Evolutionary conservation across 331 rosid species (phyloP), one percentile per base, ranked within the genome.

Genomic region (Pyracantha coccinea): DNA sequence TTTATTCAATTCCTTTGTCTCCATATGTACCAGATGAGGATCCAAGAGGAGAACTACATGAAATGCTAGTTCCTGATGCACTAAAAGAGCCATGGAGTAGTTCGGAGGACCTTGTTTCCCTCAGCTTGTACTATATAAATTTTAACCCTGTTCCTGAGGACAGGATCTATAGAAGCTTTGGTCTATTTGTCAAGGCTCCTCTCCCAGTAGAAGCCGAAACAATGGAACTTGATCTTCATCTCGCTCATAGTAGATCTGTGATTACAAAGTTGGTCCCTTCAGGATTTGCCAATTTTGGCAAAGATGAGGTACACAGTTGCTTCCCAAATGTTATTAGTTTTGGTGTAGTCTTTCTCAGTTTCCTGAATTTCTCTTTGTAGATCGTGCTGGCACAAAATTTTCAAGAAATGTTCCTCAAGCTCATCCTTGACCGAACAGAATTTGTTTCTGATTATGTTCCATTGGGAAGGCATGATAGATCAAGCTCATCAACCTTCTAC

Each of bases 351-450:
- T 65, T 60, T 58, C 80, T 59, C 52, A 76, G 50, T 28, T 15
- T 68, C 44, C 69, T 61, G 27, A 27, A n/a, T 41, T 61, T 57
- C 41, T 68, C 14, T 74, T 72, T 82, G 77, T 92, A 94, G 99
- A 90, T 94, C 71, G 74, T 65, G 81, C 83, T 85, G 85, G 96
- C 97, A 28, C 86, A 90, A 76, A 77, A 80, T 19, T 92, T 92
- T 85, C 99, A 94, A 83, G 97, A 92, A 84, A 92, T 92, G 97
- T 92, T 84, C 79, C 97, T 92, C 69, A 94, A 89, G 88, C 71
- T 90, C 84, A 82, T 89, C 70, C 95, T 94, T 74, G 97, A 94
- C 63, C 87, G 99, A 80, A 68, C 29, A 66, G 87, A 92, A 78
- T 94, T 92, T 74, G 76, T 80, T 81, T 73, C 83, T 9, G 89